Evolutionary conservation across 2,329 filamentous ascomycete species (phyloP), one percentile per base, ranked within the genome.

Genomic region (Mycocentrospora acerina): DNA sequence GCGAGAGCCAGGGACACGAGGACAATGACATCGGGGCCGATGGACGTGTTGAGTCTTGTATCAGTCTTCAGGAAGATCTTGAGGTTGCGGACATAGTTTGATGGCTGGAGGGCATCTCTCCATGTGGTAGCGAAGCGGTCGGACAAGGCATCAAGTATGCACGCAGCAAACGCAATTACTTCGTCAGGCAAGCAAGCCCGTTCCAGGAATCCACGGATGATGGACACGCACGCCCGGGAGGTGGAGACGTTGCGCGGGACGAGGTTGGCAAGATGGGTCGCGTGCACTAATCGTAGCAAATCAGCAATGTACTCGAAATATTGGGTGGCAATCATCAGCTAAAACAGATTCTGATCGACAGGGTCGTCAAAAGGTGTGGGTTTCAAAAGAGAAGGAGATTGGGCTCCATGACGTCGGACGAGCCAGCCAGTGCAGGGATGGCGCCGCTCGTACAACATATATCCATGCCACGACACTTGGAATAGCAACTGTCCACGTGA

Each of bases 131-230:
- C 59, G 42, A 70, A 70, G 24, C 53, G 57, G 17, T 43, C 42
- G 19, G 58, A 62, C 27, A 70, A 46, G 1, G 57, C 53, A 40
- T 69, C 64, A 12, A 70, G 56, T 30, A 70, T 55, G 33, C 67
- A 70, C 2, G 60, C 65, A 11, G 64, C 55, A 43, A 68, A 67
- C 18, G 62, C 67, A 31, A 69, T 42, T 14, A 64, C 57, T 33
- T 67, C 62, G 28, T 60, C 48, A 3, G 66, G 57, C 31, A 68
- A 54, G 5, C 50, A 43, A 19, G 64, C 58, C 30, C 64, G 55
- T 17, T 47, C 46, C 32, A 70, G 50, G 34, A 62, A 64, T 3
- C 47, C 49, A 16, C 52, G 30, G 35, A 69, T 59, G 26, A 46
- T 41, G 4, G 55, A 37, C 19, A 51, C 42, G 28, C 55, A 59